Evolutionary conservation across 495 filamentous ascomycete genomes (phyloP), one percentile per base, ranked within the genome.

Genomic region (Xylaria acuta): DNA sequence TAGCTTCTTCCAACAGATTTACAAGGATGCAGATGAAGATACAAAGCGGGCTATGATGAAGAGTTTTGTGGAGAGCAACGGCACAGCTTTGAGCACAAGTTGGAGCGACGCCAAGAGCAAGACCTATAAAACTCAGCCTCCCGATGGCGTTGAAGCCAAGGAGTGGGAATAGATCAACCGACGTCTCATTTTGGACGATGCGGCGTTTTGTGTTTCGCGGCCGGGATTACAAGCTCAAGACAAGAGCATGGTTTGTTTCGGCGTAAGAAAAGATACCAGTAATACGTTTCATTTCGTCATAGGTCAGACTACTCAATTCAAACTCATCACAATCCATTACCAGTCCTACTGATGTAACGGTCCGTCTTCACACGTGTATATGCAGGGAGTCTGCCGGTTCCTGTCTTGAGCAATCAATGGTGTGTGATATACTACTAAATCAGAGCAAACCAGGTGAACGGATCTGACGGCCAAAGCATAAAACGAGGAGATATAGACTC

Each of bases 11-110:
- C 95, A 97, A 86, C 91, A 91, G 78, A 86, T 99, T 0, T 98
- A 96, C 81, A 90, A 92, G 72, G 85, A 85, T 66, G 92, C 94
- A 0, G 90, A 93, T 66, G 88, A 90, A 0, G 95, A 99, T 72
- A 93, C 93, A 45, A 89, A 88, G 75, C 88, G 94, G 4, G 96
- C 96, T 3, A 99, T 99, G 96, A 93, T 97, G 89, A 99, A 99
- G 88, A 97, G 94, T 80, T 98, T 93, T 76, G 80, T 89, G 30
- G 96, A 99, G 84, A 97, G 94, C 78, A 93, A 95, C 74, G 96
- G 96, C 1, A 99, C 96, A 0, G 90, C 94, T 2, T 82, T 99
- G 72, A 98, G 95, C 79, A 99, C 97, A 1, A 93, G 95, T 74
- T 99, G 96, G 96, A 80, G 82, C 1, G 94, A 98, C 73, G 96